These are phyloP conservation scores for Dicorynia guianensis DNA, from an alignment of 306 rosid genomes.

Conservation along the genomic window DNA sequence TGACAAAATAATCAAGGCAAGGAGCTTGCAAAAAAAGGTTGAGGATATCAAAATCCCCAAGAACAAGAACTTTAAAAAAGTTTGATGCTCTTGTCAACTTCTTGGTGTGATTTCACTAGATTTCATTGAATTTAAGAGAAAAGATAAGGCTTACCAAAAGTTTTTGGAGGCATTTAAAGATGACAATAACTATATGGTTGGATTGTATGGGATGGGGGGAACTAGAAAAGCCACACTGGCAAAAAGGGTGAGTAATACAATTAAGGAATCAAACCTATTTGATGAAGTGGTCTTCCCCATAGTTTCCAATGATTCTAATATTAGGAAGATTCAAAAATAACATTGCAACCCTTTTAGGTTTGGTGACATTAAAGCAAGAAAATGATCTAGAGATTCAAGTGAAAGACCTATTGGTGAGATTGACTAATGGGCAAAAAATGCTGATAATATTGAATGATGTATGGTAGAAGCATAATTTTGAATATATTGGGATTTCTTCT, in stretches of 20 bases:
- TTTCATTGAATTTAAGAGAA: neutral
- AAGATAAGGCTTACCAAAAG: too few species aligned
- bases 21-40: neutral
- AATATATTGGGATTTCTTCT: neutral
- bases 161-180: neutral
- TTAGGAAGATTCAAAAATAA: neutral
- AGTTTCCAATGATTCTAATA: neutral
- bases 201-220: neutral
- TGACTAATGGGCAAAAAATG: neutral
- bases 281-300: neutral
- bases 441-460: constrained; percentile 2
- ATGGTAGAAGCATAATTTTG: neutral
- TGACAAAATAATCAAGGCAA: neutral
- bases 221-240: neutral
- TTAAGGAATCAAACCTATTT: neutral
- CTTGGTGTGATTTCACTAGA: neutral
- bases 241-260: neutral
- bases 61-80: too few species aligned
- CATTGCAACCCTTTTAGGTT: neutral
- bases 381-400: neutral
- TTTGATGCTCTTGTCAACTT: neutral
- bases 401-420: neutral
- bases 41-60: neutral
- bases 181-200: neutral
- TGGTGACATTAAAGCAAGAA: neutral